A percentile compares a stretch with the other conserved stretches of the same genome.
These are phyloP conservation scores for Fusarium beomiforme DNA, from an alignment of 2,329 filamentous ascomycete species.

Conservation along the genomic window DNA sequence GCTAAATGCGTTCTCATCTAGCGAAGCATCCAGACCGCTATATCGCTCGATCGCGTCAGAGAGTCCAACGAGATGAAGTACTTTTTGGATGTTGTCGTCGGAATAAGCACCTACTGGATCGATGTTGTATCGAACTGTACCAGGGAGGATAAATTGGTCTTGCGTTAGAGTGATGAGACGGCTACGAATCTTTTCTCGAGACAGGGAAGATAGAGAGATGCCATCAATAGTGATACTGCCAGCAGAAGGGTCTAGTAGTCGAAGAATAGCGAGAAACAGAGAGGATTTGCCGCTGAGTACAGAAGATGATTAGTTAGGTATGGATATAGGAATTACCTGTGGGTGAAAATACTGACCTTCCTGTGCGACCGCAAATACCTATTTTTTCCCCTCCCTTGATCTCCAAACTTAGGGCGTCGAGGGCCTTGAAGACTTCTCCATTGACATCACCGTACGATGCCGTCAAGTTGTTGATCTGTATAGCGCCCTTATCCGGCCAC, in stretches of 20 bases:
- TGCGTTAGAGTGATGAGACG: slow-evolving; percentile 60
- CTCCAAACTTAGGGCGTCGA: slow-evolving; percentile 36
- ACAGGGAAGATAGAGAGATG: slow-evolving; percentile 52
- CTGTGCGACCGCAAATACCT: slow-evolving; percentile 62
- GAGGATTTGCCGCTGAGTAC: slow-evolving; percentile 60
- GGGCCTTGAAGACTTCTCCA: slow-evolving; percentile 19
- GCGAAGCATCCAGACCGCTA: slow-evolving; percentile 51
- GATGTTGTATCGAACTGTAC: slow-evolving; percentile 58
- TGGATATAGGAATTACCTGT: not conserved
- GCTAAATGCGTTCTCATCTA: slow-evolving; percentile 50
- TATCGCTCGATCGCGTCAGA: slow-evolving; percentile 51
- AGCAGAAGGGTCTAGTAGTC: slow-evolving; percentile 55
- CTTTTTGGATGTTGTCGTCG: slow-evolving; percentile 50
- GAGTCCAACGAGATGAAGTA: slow-evolving; percentile 56
- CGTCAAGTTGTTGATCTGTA: slow-evolving; percentile 42
- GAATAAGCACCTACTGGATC: slow-evolving; percentile 51
- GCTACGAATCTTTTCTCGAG: slow-evolving; percentile 54
- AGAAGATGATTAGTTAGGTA: not conserved
- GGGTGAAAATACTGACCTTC: slow-evolving; percentile 39
- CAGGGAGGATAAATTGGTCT: slow-evolving; percentile 59
- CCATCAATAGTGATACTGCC: slow-evolving; percentile 56
- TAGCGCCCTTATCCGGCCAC: slow-evolving; percentile 47
- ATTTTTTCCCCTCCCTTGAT: slow-evolving; percentile 56
- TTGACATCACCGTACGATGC: slow-evolving; percentile 41
- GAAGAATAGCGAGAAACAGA: slow-evolving; percentile 58